Percentiles rank a stretch among this genome's conserved stretches.
phyloP scores from a whole-genome alignment of 306 rosid species.

The Oemleria cerasiformis region DNA sequence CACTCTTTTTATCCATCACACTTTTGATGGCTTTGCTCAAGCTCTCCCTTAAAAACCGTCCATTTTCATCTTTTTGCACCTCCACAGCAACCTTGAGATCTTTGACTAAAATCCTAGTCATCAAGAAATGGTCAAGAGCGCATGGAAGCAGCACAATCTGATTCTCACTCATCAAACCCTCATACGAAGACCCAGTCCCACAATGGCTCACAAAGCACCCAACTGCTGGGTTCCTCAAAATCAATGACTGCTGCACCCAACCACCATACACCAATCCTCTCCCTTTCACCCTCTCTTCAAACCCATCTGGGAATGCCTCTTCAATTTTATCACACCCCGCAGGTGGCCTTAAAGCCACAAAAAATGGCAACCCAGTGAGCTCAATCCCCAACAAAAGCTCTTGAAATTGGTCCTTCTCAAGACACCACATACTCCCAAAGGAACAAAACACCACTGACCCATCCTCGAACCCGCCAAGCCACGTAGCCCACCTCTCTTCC shows the following conservation, averaged over 20 bases:
- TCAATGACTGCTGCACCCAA: too few species aligned
- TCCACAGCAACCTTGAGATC: conserved; percentile 41
- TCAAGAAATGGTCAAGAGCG: conserved; percentile 16
- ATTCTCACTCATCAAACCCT: too few species aligned
- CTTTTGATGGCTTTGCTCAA: conserved; percentile 26
- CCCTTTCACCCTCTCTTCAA: conserved; percentile 8
- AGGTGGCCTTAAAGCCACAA: conserved; percentile 35
- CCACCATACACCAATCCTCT: too few species aligned
- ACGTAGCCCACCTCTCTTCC: conserved; percentile 22
- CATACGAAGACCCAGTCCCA: too few species aligned
- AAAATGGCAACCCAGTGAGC: conserved; percentile 32
- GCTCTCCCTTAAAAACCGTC: conserved; percentile 13
- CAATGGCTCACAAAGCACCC: background rate
- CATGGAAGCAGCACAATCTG: too few species aligned
- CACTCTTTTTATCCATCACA: conserved; percentile 31
- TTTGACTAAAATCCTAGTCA: conserved; percentile 31
- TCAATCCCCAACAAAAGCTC: conserved; percentile 42
- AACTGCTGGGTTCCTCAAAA: too few species aligned
- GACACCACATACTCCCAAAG: background rate
- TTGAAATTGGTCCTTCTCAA: conserved; percentile 36
- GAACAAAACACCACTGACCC: too few species aligned
- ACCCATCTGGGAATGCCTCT: conserved; percentile 32
- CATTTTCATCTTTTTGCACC: conserved; percentile 27
- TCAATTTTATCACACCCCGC: conserved; percentile 19
- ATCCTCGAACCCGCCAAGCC: conserved; percentile 14